Evolutionary conservation across 2,329 filamentous ascomycete genomes (phyloP), one percentile per base, ranked within the genome.

Genomic region (Malbranchea zuffiana): DNA sequence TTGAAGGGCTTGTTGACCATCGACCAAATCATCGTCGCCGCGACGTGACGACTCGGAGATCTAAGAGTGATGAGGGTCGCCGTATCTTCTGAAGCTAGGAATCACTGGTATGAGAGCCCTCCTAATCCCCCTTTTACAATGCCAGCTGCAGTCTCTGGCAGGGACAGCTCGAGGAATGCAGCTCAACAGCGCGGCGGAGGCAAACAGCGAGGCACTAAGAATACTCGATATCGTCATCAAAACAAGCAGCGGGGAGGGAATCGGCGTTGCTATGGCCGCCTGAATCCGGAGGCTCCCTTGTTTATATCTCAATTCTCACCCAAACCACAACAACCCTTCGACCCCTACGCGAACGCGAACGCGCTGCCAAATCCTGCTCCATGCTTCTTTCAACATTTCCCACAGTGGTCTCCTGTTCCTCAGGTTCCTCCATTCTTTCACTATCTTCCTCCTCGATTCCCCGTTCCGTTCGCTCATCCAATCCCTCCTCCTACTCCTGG

Each of bases 281-380:
- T 39, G 36, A 39, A 39, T 19, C 36, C 36, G 11, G 24, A 33
- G 29, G 36, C 36, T 4, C 13, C 30, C 23, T 31, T 24, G 21
- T 39, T 39, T 39, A 17, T 33, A 3, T 25, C 36, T 34, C 7
- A 31, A 12, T 17, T 28, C 36, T 25, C 32, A 19, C 20, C 12
- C 26, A 15, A 13, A 32, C 28, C 15, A 27, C 17, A 26, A 16
- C 16, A 36, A 16, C 29, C n/a, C n/a, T n/a, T n/a, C n/a, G n/a
- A n/a, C n/a, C n/a, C n/a, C n/a, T 27, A 34, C 19, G 26, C 17
- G 18, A 37, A 31, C 27, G 13, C 35, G 15, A 18, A 10, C 35
- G 7, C 12, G 27, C 19, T 28, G 13, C 16, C 7, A n/a, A 25
- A 25, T 6, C 7, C 23, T n/a, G n/a, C 7, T n/a, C 23, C n/a